These are phyloP conservation scores for Crithidia thermophila DNA, from an alignment of 208 protist species.

Conservation along the genomic window DNA sequence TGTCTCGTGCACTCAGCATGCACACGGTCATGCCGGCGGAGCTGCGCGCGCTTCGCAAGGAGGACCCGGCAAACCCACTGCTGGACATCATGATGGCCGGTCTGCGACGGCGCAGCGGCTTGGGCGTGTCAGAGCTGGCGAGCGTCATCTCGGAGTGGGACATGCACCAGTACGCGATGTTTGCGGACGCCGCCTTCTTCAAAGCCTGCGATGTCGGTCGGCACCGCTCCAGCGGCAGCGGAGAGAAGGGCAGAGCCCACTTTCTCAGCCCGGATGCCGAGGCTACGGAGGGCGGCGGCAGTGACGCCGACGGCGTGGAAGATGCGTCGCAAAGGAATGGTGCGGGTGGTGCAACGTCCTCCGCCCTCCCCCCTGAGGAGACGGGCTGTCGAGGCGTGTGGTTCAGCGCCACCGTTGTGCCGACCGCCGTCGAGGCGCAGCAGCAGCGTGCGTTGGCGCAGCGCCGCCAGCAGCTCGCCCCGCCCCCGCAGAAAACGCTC, in stretches of 20 bases:
- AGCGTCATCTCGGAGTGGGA: constrained; percentile 71
- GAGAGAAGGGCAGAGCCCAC: not conserved
- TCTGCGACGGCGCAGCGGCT: constrained; percentile 26
- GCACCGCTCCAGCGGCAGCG: not conserved
- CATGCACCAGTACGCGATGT: constrained; percentile 83
- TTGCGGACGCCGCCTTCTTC: constrained; percentile 69
- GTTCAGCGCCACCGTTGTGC: constrained; percentile 69
- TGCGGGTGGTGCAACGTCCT: too few species aligned
- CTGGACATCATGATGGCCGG: constrained; percentile 56
- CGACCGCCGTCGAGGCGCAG: constrained; percentile 42
- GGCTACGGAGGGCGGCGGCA: not conserved
- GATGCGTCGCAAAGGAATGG: too few species aligned
- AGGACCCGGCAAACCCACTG: constrained; percentile 60
- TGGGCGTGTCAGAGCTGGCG: constrained; percentile 12
- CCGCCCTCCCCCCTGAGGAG: constrained; percentile 27
- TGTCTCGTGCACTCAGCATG: constrained; percentile 58
- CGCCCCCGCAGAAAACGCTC: constrained; percentile 38
- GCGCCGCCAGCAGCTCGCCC: constrained; percentile 24
- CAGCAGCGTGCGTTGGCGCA: constrained; percentile 21
- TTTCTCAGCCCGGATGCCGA: not conserved
- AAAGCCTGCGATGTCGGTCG: constrained; percentile 30
- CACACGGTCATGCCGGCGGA: constrained; percentile 60
- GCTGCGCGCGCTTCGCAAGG: constrained; percentile 43
- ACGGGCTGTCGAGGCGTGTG: constrained; percentile 72
- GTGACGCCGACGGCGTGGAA: not conserved